Percentiles rank a stretch among this genome's conserved stretches.
Conservation (phyloP, 1,139 yeast species). For the Insectozyma bohioensis region DNA sequence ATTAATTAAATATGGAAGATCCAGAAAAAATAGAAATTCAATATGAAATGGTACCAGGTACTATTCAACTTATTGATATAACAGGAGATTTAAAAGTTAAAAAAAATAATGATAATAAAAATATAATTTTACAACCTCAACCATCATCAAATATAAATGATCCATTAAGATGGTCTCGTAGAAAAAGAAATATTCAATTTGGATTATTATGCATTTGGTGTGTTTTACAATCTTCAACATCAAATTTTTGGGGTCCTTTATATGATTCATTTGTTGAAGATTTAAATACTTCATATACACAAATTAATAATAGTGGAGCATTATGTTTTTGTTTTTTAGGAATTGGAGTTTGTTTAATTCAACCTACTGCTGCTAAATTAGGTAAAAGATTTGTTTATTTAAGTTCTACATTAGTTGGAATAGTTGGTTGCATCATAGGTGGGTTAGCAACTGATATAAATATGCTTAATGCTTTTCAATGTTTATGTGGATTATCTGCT, state of each 20-base stretch:
- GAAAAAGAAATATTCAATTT: conserved; percentile 35
- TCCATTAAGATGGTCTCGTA: conserved; percentile 37
- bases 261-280: conserved; percentile 36
- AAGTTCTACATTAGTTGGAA: conserved; percentile 29
- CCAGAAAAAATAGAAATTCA: conserved; percentile 9
- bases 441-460: conserved; percentile 28
- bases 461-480: conserved; percentile 29
- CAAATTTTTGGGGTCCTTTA: conserved; percentile 42
- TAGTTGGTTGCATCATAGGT: conserved; percentile 36
- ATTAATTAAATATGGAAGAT: conserved; percentile 3
- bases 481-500: conserved; percentile 45
- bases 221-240: conserved; percentile 39
- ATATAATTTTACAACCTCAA: conserved; percentile 37
- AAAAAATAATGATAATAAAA: conserved; percentile 18
- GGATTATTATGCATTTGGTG: conserved; percentile 32
- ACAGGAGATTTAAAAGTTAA: conserved; percentile 35
- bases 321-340: conserved; percentile 37
- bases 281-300: conserved; percentile 25
- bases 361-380: conserved; percentile 42
- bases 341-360: conserved; percentile 37
- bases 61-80: conserved; percentile 56
- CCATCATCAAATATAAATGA: conserved; percentile 38
- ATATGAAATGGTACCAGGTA: conserved; percentile 55
- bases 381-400: conserved; percentile 42
- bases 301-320: conserved; percentile 34